A percentile compares a stretch with the other conserved stretches of the same genome.
Conservation (phyloP, 176 grass and related monocot genomes). For the Alloteropsis semialata region DNA sequence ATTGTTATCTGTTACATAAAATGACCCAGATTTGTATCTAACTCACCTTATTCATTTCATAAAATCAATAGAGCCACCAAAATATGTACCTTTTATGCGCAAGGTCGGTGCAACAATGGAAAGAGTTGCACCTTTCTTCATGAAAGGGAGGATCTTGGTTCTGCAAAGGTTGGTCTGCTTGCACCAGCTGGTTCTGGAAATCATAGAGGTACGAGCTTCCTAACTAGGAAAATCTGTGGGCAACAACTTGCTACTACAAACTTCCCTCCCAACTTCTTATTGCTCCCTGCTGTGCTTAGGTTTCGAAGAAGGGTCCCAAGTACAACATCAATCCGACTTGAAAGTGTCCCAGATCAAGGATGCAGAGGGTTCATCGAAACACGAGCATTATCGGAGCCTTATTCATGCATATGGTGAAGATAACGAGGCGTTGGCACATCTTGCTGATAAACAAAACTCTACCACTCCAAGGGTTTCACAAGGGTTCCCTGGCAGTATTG, state of each 20-base stretch:
- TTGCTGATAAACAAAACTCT: conserved; percentile 11
- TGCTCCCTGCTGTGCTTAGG: conserved; percentile 41
- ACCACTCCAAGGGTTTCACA: conserved; percentile 19
- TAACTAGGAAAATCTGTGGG: conserved; percentile 12
- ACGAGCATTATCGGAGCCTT: conserved; percentile 32
- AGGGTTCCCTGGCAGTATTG: conserved; percentile 12
- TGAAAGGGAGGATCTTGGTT: conserved; percentile 36
- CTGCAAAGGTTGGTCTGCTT: conserved; percentile 20
- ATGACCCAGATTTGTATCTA: background rate
- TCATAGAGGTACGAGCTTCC: conserved; percentile 38
- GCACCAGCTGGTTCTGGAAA: conserved; percentile 31
- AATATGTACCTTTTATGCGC: conserved; percentile 45
- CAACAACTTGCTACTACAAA: conserved; percentile 16
- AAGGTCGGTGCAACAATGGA: conserved; percentile 58
- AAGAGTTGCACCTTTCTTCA: conserved; percentile 52
- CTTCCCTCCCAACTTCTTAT: conserved; percentile 24
- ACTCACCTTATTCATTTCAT: conserved; percentile 15
- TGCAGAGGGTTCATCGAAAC: conserved; percentile 17
- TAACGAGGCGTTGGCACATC: conserved; percentile 10
- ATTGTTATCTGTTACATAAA: background rate
- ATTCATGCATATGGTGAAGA: conserved; percentile 53
- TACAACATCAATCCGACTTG: conserved; percentile 20
- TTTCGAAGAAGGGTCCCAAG: conserved; percentile 34
- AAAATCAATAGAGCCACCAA: conserved; percentile 16
- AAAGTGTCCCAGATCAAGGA: conserved; percentile 20